Percentiles rank a stretch among this genome's conserved stretches.
Evolutionary conservation across 305 asterid species (phyloP).

Genomic region (Salvia sclarea): DNA sequence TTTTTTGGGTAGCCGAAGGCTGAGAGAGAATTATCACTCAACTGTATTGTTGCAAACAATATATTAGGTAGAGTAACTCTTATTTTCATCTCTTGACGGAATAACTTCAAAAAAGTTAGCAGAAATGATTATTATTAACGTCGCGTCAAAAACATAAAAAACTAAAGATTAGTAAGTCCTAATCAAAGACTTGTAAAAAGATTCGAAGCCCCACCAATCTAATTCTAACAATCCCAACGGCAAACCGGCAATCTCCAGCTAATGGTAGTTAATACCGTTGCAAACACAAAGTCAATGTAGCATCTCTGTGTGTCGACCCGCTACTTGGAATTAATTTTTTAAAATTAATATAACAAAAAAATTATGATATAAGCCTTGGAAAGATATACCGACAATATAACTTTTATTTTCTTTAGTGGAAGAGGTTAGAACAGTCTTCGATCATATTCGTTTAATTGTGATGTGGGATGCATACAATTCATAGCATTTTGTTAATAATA

Average conservation of each 20-base stretch:
- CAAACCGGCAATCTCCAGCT: slow-evolving; percentile 21
- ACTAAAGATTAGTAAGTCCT: slow-evolving; percentile 29
- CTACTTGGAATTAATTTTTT: not conserved
- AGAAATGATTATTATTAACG: slow-evolving; percentile 22
- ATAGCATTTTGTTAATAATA: too few species aligned
- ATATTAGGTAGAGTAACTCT: too few species aligned
- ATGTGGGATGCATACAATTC: too few species aligned
- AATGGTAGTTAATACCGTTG: slow-evolving; percentile 51
- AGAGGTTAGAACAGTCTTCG: not conserved
- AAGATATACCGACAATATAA: slow-evolving; percentile 11
- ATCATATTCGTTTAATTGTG: not conserved
- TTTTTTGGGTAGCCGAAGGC: too few species aligned
- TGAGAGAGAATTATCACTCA: too few species aligned
- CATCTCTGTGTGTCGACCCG: slow-evolving; percentile 20
- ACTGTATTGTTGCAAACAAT: too few species aligned
- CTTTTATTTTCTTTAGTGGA: not conserved
- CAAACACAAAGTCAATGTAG: slow-evolving; percentile 33
- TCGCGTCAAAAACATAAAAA: slow-evolving; percentile 19
- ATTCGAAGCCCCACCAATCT: slow-evolving; percentile 34
- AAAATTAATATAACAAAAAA: not conserved
- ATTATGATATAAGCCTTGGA: not conserved
- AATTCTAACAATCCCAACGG: slow-evolving; percentile 29
- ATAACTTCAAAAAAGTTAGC: not conserved
- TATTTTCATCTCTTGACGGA: not conserved
- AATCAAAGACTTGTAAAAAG: slow-evolving; percentile 24